phyloP scores from a whole-genome alignment of 202 grass and related monocot genomes.

The Miscanthus sacchariflorus region DNA sequence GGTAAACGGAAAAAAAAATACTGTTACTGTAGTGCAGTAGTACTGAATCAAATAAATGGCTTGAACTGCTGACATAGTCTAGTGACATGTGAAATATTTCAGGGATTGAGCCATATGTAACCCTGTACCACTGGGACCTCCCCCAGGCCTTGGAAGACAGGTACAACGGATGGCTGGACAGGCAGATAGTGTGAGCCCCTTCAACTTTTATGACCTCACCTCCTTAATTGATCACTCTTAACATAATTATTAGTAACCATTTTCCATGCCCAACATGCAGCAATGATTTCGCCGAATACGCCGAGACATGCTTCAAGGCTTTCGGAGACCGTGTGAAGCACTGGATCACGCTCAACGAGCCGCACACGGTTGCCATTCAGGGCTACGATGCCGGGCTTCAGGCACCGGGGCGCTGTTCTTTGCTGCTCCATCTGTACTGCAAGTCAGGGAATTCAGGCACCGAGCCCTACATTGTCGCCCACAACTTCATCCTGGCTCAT shows the following conservation, averaged over 20 bases:
- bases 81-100: conserved; percentile 25
- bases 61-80: neutral
- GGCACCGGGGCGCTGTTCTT: conserved; percentile 77
- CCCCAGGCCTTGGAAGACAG: conserved; percentile 79
- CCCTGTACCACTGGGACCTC: conserved; percentile 93
- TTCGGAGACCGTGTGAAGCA: conserved; percentile 91
- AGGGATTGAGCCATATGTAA: conserved; percentile 87
- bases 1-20: conserved; percentile 43
- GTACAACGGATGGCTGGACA: conserved; percentile 80
- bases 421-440: conserved; percentile 83
- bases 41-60: neutral
- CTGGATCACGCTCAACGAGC: conserved; percentile 97
- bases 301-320: conserved; percentile 79
- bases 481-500: conserved; percentile 80
- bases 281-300: conserved; percentile 69
- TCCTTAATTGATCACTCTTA: neutral
- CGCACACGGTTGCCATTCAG: conserved; percentile 91
- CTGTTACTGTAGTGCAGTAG: neutral
- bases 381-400: conserved; percentile 89
- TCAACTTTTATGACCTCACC: neutral
- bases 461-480: conserved; percentile 89
- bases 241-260: neutral
- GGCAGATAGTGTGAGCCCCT: conserved; percentile 73
- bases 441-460: conserved; percentile 71
- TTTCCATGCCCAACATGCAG: conserved; percentile 49